Conservation (phyloP, 2,329 filamentous ascomycete genomes). For the Chaetomium sp. region DNA sequence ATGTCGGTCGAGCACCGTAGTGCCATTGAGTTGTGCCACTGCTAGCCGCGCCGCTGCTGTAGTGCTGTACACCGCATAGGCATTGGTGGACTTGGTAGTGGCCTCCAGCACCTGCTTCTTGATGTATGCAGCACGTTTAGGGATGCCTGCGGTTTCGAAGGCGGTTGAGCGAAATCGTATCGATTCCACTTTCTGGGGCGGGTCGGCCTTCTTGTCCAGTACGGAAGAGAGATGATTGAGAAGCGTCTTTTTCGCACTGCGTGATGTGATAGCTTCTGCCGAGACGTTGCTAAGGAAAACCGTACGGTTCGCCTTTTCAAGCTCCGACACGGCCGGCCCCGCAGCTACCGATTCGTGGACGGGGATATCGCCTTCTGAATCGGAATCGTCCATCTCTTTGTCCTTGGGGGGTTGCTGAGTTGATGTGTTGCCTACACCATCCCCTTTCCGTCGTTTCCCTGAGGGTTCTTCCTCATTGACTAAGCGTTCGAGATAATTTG, state of each 20-base stretch:
- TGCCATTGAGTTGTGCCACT: conserved; percentile 73
- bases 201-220: conserved; percentile 46
- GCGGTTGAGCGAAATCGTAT: conserved; percentile 91
- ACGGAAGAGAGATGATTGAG: conserved; percentile 73
- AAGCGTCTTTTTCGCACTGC: conserved; percentile 71
- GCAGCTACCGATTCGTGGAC: conserved; percentile 53
- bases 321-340: conserved; percentile 51
- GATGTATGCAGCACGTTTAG: conserved; percentile 91
- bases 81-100: conserved; percentile 89
- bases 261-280: conserved; percentile 72
- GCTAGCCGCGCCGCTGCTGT: conserved; percentile 69
- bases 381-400: conserved; percentile 27
- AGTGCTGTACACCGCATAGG: conserved; percentile 84
- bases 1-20: conserved; percentile 76
- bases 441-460: conserved; percentile 48
- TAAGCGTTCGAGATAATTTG: conserved; percentile 61
- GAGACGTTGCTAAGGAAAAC: conserved; percentile 93
- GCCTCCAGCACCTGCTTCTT: conserved; percentile 85
- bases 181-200: conserved; percentile 73
- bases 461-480: conserved; percentile 51
- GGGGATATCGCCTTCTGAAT: conserved; percentile 37
- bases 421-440: conserved; percentile 23
- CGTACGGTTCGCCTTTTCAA: conserved; percentile 83
- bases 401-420: conserved; percentile 30
- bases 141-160: conserved; percentile 68